phyloP scores from a whole-genome alignment of 176 grass and related monocot species.

The Carex kokanica region DNA sequence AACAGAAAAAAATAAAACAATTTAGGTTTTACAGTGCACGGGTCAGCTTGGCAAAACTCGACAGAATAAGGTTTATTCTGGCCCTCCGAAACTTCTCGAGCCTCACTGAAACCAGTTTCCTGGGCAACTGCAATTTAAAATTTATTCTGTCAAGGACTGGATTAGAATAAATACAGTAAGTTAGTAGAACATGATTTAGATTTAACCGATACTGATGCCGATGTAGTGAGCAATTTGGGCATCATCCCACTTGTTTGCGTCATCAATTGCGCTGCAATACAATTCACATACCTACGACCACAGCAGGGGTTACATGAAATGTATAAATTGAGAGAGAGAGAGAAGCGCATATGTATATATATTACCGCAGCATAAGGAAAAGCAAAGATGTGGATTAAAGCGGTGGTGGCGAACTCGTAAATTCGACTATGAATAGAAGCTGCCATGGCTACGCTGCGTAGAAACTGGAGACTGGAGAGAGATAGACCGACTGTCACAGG shows the following conservation, averaged over 20 bases:
- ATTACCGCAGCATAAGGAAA: conserved; percentile 77
- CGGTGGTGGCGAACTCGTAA: conserved; percentile 60
- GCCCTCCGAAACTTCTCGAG: too few relatives aligned
- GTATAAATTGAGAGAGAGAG: too few relatives aligned
- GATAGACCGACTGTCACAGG: too few relatives aligned
- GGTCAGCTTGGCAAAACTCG: conserved; percentile 62
- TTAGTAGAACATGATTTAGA: not conserved
- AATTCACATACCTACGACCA: conserved; percentile 39
- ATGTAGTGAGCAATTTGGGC: conserved; percentile 76
- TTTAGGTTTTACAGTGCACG: conserved; percentile 43
- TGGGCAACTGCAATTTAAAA: too few relatives aligned
- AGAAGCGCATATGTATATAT: too few relatives aligned
- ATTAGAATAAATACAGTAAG: too few relatives aligned
- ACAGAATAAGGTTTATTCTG: too few relatives aligned
- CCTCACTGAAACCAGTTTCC: too few relatives aligned
- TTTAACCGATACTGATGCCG: conserved; percentile 54
- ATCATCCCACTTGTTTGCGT: conserved; percentile 68
- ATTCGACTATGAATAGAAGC: conserved; percentile 45
- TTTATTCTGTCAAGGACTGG: too few relatives aligned
- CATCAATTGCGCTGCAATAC: conserved; percentile 54
- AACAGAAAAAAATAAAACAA: not conserved
- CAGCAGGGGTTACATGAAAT: too few relatives aligned
- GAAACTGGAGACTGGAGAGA: too few relatives aligned
- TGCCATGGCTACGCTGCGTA: not conserved
- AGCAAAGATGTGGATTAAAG: conserved; percentile 76